Evolutionary conservation across 2,329 filamentous ascomycete genomes (phyloP).

Genomic region (Sclerotinia glacialis): DNA sequence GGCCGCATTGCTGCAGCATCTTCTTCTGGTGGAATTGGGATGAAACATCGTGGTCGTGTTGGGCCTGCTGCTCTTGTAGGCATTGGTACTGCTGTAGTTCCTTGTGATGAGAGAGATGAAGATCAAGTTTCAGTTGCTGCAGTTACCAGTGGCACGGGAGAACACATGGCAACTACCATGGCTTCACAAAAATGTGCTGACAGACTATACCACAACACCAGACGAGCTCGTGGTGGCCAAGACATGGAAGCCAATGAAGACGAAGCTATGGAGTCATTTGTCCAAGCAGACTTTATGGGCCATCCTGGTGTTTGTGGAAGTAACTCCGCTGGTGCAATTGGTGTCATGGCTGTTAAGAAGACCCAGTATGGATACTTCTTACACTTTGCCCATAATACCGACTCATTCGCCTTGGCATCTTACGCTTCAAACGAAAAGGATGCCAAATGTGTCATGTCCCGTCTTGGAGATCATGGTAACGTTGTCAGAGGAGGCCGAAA

Average conservation of each 20-base stretch:
- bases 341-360: slow-evolving; percentile 87
- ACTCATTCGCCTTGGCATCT: slow-evolving; percentile 80
- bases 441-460: slow-evolving; percentile 85
- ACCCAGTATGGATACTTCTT: slow-evolving; percentile 71
- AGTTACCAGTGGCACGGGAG: slow-evolving; percentile 91
- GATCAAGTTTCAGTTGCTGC: slow-evolving; percentile 71
- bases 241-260: slow-evolving; percentile 72
- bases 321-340: slow-evolving; percentile 81
- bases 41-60: slow-evolving; percentile 91
- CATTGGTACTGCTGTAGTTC: slow-evolving; percentile 86
- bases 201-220: slow-evolving; percentile 71
- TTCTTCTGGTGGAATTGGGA: slow-evolving; percentile 95
- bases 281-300: slow-evolving; percentile 86
- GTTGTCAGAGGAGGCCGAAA: slow-evolving; percentile 39
- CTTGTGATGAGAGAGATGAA: slow-evolving; percentile 66
- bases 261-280: slow-evolving; percentile 72
- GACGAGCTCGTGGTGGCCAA: slow-evolving; percentile 56
- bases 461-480: slow-evolving; percentile 43
- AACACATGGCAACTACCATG: slow-evolving; percentile 96
- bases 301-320: slow-evolving; percentile 82
- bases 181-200: slow-evolving; percentile 85
- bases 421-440: slow-evolving; percentile 77
- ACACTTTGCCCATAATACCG: slow-evolving; percentile 95
- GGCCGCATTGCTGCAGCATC: slow-evolving; percentile 92
- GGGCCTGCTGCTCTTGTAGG: slow-evolving; percentile 92